Percentiles rank a stretch among this genome's conserved stretches.
Evolutionary conservation across 78 protist species (phyloP).

Genomic region (Speleostelium caveatum): DNA sequence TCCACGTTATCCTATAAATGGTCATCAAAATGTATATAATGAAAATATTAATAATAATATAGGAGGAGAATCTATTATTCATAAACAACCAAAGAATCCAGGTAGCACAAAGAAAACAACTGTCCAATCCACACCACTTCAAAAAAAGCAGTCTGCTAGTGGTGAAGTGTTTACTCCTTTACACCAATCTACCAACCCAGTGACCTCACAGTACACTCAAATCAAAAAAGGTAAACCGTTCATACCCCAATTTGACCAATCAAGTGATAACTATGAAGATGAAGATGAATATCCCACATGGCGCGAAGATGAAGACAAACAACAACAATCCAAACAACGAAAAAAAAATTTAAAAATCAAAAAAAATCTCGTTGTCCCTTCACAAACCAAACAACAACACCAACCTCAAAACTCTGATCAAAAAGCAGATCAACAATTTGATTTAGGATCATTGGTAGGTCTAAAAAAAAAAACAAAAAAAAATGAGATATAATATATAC

Average conservation of each 20-base stretch:
- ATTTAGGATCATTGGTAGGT: background rate
- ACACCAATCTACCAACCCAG: background rate
- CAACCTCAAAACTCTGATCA: background rate
- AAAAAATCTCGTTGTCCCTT: background rate
- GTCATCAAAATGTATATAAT: background rate
- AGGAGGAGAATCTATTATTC: no score
- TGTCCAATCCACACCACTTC: background rate
- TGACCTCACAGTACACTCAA: background rate
- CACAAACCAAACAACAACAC: background rate
- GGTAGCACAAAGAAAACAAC: background rate
- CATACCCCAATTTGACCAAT: background rate
- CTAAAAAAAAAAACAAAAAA: background rate
- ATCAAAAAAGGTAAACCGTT: background rate
- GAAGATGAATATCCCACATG: conserved; percentile 6
- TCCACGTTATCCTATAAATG: background rate
- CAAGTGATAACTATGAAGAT: background rate
- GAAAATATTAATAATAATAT: no score
- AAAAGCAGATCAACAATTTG: background rate
- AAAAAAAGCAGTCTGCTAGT: no score
- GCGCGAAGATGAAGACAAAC: background rate
- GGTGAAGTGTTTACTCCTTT: no score
- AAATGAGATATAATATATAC: background rate
- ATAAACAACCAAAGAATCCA: background rate
- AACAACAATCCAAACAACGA: background rate
- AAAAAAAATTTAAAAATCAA: background rate